Evolutionary conservation across 257 asterid genomes (phyloP).

Genomic region (Solanum rostratum): DNA sequence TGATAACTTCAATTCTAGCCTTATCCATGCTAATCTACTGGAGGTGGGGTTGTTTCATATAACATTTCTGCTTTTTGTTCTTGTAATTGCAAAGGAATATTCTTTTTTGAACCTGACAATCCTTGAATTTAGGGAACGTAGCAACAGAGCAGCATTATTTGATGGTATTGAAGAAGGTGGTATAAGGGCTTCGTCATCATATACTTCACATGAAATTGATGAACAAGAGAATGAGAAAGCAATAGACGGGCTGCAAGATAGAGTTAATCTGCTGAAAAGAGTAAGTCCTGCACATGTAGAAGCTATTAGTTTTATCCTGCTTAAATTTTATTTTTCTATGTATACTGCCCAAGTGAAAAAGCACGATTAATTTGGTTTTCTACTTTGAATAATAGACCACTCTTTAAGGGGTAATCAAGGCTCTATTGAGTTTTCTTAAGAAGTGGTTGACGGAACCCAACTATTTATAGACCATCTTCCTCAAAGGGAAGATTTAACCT

Average conservation of each 20-base stretch:
- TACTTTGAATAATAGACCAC: not conserved
- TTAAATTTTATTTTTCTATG: not conserved
- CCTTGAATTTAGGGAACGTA: slow-evolving; percentile 53
- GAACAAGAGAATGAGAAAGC: slow-evolving; percentile 88
- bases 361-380: not conserved
- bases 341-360: not conserved
- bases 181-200: slow-evolving; percentile 70
- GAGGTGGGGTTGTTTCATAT: not conserved
- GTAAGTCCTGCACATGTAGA: slow-evolving; percentile 27
- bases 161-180: slow-evolving; percentile 99
- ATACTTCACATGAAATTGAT: slow-evolving; percentile 76
- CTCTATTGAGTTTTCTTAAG: not conserved
- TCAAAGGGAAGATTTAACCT: not conserved
- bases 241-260: slow-evolving; percentile 73
- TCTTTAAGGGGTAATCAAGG: not conserved
- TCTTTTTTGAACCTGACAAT: not conserved
- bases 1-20: not conserved
- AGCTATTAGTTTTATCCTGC: not conserved
- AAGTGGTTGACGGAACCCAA: not conserved
- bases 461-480: not conserved
- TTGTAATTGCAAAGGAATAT: not conserved
- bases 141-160: slow-evolving; percentile 67
- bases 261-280: slow-evolving; percentile 72
- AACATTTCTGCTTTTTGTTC: not conserved
- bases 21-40: not conserved